Evolutionary conservation across 1,284 basidiomycete genomes (phyloP).

Genomic region (Cryptococcus jaspeensis): DNA sequence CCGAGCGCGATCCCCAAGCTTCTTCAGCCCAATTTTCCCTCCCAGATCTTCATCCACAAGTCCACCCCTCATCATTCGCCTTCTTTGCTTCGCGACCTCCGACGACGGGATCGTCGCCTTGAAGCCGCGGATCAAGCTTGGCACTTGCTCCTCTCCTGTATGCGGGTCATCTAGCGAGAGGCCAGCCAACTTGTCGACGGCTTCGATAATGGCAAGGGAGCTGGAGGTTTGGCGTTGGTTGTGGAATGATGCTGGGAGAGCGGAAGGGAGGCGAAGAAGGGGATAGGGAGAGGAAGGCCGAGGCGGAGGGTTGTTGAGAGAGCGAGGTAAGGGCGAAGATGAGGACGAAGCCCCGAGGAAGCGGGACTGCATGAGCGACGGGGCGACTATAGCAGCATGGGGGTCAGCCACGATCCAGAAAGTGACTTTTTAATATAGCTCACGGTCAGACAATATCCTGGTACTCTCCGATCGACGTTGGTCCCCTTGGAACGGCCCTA

Average conservation of each 20-base stretch:
- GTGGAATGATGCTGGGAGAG: conserved; percentile 58
- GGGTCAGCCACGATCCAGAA: background rate
- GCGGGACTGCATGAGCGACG: conserved; percentile 82
- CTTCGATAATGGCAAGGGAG: conserved; percentile 79
- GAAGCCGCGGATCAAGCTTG: conserved; percentile 80
- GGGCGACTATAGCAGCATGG: conserved; percentile 64
- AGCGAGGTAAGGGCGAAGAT: conserved; percentile 56
- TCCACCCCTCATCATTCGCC: conserved; percentile 66
- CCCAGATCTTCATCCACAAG: conserved; percentile 63
- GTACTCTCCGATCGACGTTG: conserved; percentile 43
- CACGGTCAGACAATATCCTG: conserved; percentile 48
- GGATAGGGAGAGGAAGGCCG: conserved; percentile 18
- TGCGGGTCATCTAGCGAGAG: conserved; percentile 62
- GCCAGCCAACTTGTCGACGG: conserved; percentile 70
- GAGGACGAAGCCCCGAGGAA: conserved; percentile 58
- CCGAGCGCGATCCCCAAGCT: conserved; percentile 70
- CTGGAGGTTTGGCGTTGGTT: conserved; percentile 60
- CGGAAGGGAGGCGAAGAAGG: conserved; percentile 61
- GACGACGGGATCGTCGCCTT: conserved; percentile 87
- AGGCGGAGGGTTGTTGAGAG: conserved; percentile 28
- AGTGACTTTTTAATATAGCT: conserved; percentile 14
- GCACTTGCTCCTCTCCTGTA: conserved; percentile 52
- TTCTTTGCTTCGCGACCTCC: conserved; percentile 68
- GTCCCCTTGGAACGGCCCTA: conserved; percentile 45
- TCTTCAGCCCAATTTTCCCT: conserved; percentile 72